phyloP scores from a whole-genome alignment of 2,329 filamentous ascomycete species.

The Colletotrichum sp. region DNA sequence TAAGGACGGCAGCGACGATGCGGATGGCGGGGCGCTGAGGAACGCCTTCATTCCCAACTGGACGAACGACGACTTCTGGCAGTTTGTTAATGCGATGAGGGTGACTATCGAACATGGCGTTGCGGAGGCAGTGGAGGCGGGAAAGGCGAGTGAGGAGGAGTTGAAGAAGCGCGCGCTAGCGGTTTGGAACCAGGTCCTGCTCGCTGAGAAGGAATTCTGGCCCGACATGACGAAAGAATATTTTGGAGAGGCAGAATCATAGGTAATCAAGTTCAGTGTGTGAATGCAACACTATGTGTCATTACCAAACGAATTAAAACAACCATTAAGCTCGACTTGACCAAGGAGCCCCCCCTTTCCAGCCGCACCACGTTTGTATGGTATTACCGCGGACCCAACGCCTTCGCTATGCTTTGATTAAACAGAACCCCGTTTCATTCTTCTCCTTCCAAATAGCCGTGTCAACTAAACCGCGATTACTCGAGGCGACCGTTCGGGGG shows the following conservation, averaged over 20 bases:
- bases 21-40: constrained; percentile 69
- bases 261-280: background rate
- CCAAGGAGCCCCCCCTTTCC: background rate
- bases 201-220: constrained; percentile 66
- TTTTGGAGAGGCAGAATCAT: background rate
- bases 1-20: constrained; percentile 42
- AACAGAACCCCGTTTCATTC: background rate
- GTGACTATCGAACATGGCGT: constrained; percentile 61
- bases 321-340: background rate
- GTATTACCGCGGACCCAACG: constrained; percentile 18
- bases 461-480: constrained; percentile 7
- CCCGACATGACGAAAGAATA: constrained; percentile 33
- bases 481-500: background rate
- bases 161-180: constrained; percentile 44
- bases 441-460: background rate
- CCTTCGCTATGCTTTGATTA: constrained; percentile 14
- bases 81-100: constrained; percentile 62
- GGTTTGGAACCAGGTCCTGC: constrained; percentile 56
- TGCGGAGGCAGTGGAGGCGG: constrained; percentile 38
- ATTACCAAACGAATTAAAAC: background rate
- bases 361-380: background rate
- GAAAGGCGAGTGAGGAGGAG: constrained; percentile 31
- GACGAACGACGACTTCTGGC: constrained; percentile 65
- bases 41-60: constrained; percentile 73
- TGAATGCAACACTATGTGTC: background rate